phyloP scores from a whole-genome alignment of 2,329 filamentous ascomycete species.

The Drechslerella coelobrocha region DNA sequence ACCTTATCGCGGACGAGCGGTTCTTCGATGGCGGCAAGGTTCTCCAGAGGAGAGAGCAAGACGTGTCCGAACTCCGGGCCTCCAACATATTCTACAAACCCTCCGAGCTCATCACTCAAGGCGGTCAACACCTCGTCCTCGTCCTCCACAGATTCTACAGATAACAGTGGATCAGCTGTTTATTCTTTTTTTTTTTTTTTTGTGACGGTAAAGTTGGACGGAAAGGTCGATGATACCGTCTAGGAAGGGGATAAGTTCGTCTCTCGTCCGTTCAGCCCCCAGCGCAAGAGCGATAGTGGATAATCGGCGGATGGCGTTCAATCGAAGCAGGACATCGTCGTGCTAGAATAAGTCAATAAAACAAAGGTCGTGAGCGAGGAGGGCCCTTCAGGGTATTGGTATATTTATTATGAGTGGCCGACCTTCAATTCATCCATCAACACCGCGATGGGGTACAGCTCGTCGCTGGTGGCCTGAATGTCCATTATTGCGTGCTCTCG shows the following conservation, averaged over 20 bases:
- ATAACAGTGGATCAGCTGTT: slow-evolving; percentile 5
- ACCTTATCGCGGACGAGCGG: slow-evolving; percentile 98
- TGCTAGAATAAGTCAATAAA: slow-evolving; percentile 22
- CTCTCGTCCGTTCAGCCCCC: slow-evolving; percentile 92
- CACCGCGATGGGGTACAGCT: slow-evolving; percentile 99
- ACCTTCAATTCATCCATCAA: slow-evolving; percentile 99
- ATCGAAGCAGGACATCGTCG: slow-evolving; percentile 94
- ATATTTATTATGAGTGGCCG: slow-evolving; percentile 57
- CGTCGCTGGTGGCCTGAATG: slow-evolving; percentile 74
- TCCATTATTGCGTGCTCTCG: slow-evolving; percentile 52
- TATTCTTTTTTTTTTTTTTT: no score
- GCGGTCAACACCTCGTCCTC: slow-evolving; percentile 98
- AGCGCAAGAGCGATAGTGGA: slow-evolving; percentile 97
- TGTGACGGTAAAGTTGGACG: slow-evolving; percentile 37
- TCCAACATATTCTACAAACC: slow-evolving; percentile 96
- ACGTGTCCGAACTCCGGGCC: slow-evolving; percentile 93
- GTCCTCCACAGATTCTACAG: slow-evolving; percentile 93
- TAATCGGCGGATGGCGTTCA: slow-evolving; percentile 97
- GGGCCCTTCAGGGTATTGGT: not conserved
- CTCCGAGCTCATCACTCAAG: slow-evolving; percentile 93
- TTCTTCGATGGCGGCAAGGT: slow-evolving; percentile 97
- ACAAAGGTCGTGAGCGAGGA: not conserved
- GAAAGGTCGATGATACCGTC: slow-evolving; percentile 73
- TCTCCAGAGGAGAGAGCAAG: slow-evolving; percentile 94
- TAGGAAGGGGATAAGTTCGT: slow-evolving; percentile 98